Evolutionary conservation across 345 rosid species (phyloP).

Genomic region (Hibiscus trionum): DNA sequence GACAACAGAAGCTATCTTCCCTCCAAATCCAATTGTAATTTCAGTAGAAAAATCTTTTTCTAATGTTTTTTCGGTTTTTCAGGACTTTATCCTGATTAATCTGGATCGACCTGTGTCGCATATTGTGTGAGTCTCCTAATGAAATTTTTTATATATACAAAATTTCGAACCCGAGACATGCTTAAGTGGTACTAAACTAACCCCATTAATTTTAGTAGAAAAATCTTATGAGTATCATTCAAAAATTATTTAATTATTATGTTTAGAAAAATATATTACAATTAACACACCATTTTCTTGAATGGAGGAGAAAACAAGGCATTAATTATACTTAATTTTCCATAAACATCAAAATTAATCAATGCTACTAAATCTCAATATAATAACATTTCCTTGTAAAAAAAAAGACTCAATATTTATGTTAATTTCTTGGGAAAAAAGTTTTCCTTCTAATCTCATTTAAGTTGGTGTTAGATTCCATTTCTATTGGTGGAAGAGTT

Average conservation of each 20-base stretch:
- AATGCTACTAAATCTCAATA: neutral
- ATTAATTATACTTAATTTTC: neutral
- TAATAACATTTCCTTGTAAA: neutral
- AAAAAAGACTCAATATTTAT: neutral
- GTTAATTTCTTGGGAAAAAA: neutral
- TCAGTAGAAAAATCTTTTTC: neutral
- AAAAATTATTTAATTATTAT: neutral
- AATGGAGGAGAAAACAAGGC: neutral
- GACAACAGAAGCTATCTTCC: neutral
- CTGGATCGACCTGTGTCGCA: no score
- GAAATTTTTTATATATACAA: no score
- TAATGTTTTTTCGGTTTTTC: no score
- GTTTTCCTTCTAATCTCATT: neutral
- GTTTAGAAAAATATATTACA: neutral
- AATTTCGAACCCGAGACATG: no score
- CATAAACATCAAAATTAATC: neutral
- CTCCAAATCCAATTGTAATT: neutral
- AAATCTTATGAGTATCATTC: neutral
- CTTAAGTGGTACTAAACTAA: no score
- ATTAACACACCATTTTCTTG: neutral
- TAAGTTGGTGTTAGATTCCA: neutral
- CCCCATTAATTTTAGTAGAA: no score
- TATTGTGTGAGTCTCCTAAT: no score
- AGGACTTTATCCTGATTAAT: no score
- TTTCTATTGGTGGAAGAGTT: neutral